Evolutionary conservation across 352 stramenopile species (phyloP).

Genomic region (Globisporangium perplexum): DNA sequence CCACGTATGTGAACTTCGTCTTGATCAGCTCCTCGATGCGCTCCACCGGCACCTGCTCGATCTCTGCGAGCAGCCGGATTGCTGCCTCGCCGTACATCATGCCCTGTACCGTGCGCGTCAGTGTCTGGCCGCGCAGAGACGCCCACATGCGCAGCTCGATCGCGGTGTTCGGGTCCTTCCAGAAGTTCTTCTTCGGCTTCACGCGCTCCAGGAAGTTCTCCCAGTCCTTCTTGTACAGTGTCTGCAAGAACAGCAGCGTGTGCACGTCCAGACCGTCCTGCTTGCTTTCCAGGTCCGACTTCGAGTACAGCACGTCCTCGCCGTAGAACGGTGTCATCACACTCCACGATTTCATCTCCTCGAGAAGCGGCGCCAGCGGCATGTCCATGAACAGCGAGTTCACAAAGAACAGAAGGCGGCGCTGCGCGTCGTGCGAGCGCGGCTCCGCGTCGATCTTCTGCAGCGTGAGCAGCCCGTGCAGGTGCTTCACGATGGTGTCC

Average conservation of each 20-base stretch:
- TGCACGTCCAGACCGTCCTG: slow-evolving; percentile 91
- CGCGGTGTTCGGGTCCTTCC: slow-evolving; percentile 81
- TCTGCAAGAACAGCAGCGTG: slow-evolving; percentile 90
- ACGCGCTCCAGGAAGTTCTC: slow-evolving; percentile 97
- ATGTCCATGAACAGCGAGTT: slow-evolving; percentile 99
- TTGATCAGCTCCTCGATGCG: slow-evolving; percentile 95
- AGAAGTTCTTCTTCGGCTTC: slow-evolving; percentile 91
- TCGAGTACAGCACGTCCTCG: slow-evolving; percentile 97
- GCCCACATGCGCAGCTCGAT: slow-evolving; percentile 96
- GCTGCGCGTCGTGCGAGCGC: slow-evolving; percentile 93
- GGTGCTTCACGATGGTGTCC: slow-evolving; percentile 77
- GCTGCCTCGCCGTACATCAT: slow-evolving; percentile 99
- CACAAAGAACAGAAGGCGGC: slow-evolving; percentile 97
- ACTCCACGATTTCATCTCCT: slow-evolving; percentile 99
- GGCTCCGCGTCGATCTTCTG: slow-evolving; percentile 97
- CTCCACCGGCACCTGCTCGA: slow-evolving; percentile 89
- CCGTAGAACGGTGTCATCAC: slow-evolving; percentile 99
- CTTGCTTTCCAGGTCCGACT: slow-evolving; percentile 95
- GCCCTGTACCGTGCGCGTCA: slow-evolving; percentile 96
- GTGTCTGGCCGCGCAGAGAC: slow-evolving; percentile 96
- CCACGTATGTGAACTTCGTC: slow-evolving; percentile 99
- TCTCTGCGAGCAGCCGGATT: slow-evolving; percentile 94
- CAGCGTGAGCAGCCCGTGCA: slow-evolving; percentile 93
- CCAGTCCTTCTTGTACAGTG: slow-evolving; percentile 98
- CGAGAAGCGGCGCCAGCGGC: slow-evolving; percentile 92